A percentile compares a stretch with the other conserved stretches of the same genome.
Conservation (phyloP, 2,329 filamentous ascomycete species). For the Monosporascus sp. region DNA sequence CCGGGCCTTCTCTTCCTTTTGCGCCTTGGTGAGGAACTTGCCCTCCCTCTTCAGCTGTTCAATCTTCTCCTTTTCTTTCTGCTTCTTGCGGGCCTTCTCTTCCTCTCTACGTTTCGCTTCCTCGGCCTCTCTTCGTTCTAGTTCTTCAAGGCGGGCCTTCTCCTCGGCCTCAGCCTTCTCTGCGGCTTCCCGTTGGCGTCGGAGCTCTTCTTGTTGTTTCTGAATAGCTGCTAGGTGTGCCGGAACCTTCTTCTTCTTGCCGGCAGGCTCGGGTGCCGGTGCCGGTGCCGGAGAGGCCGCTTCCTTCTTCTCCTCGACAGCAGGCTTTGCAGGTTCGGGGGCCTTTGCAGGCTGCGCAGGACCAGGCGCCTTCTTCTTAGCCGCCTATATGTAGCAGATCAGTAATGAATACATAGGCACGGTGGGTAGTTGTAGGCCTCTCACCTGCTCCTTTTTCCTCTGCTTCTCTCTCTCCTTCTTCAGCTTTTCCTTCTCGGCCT, state of each 20-base stretch:
- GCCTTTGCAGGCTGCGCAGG: constrained; percentile 49
- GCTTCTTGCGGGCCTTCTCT: constrained; percentile 72
- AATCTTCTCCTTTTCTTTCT: constrained; percentile 79
- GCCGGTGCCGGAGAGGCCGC: constrained; percentile 35
- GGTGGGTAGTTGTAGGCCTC: constrained; percentile 1
- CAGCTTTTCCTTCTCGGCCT: constrained; percentile 96
- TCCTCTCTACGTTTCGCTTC: constrained; percentile 68
- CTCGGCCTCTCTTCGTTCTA: constrained; percentile 60
- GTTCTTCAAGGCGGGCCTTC: constrained; percentile 59
- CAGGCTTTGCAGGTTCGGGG: constrained; percentile 51
- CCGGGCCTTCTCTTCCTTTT: constrained; percentile 75
- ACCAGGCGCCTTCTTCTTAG: constrained; percentile 70
- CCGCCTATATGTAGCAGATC: constrained; percentile 48
- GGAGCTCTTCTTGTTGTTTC: constrained; percentile 78
- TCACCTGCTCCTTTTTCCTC: constrained; percentile 93
- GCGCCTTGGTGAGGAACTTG: constrained; percentile 80
- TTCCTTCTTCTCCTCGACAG: constrained; percentile 44
- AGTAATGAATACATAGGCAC: constrained; percentile 2
- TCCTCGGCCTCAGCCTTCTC: constrained; percentile 57
- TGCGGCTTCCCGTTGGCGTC: constrained; percentile 59
- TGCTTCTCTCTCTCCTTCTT: constrained; percentile 99
- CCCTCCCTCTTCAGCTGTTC: constrained; percentile 86
- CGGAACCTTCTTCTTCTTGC: constrained; percentile 86
- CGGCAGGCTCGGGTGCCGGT: constrained; percentile 40
- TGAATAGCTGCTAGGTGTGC: constrained; percentile 68